phyloP scores from a whole-genome alignment of 495 filamentous ascomycete species.

The Podospora comata region DNA sequence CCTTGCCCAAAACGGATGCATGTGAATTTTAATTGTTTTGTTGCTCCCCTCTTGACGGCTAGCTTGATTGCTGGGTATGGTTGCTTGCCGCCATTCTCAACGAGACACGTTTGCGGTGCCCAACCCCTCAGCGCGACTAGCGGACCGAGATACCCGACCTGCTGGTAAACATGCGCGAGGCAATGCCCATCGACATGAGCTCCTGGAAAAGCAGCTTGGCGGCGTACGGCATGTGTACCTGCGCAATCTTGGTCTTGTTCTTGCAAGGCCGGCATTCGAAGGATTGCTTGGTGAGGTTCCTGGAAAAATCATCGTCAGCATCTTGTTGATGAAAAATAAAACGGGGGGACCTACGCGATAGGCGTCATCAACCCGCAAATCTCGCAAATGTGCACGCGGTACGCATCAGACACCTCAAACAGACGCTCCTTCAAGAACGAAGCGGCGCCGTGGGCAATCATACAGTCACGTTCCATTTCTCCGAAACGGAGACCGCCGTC shows the following conservation, averaged over 20 bases:
- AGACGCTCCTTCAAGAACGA: conserved; percentile 95
- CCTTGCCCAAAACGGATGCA: neutral
- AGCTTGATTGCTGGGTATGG: neutral
- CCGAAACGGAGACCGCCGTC: conserved; percentile 98
- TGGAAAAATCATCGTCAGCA: conserved; percentile 41
- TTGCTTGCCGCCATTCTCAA: neutral
- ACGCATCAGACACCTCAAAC: conserved; percentile 97
- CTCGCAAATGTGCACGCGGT: conserved; percentile 96
- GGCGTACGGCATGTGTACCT: conserved; percentile 95
- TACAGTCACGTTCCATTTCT: conserved; percentile 99
- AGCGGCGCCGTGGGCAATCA: conserved; percentile 97
- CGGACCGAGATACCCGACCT: conserved; percentile 69
- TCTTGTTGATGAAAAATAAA: neutral
- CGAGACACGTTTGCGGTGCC: neutral
- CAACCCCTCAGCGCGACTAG: conserved; percentile 23
- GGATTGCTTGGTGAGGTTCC: conserved; percentile 88
- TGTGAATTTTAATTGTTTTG: neutral
- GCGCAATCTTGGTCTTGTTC: conserved; percentile 97
- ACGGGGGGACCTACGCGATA: conserved; percentile 75
- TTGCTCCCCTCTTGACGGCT: neutral
- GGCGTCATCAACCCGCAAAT: conserved; percentile 99
- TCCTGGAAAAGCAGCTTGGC: conserved; percentile 99
- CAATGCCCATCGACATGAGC: conserved; percentile 96
- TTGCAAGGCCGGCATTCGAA: conserved; percentile 97
- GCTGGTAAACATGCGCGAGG: conserved; percentile 91